These are phyloP conservation scores for Clonostachys byssicola DNA, from an alignment of 2,329 filamentous ascomycete genomes.

Conservation along the genomic window DNA sequence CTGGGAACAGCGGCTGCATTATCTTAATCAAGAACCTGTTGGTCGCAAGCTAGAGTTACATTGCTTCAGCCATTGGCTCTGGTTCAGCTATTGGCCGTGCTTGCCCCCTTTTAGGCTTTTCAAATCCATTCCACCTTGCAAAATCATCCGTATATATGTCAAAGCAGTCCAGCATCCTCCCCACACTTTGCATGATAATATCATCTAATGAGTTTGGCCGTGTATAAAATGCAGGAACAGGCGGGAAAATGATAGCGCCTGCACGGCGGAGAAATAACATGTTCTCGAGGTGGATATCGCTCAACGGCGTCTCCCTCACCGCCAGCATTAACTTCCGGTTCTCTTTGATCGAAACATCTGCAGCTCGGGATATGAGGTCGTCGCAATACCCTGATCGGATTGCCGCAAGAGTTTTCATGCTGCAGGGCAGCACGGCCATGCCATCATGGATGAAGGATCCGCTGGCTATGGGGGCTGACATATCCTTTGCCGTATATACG, in stretches of 20 bases:
- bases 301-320: conserved; percentile 38
- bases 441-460: conserved; percentile 36
- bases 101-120: not conserved
- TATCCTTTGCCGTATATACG: conserved; percentile 31
- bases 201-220: conserved; percentile 30
- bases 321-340: conserved; percentile 29
- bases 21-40: no score
- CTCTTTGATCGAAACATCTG: conserved; percentile 42
- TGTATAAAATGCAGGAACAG: conserved; percentile 39
- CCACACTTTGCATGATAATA: conserved; percentile 36
- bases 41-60: no score
- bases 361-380: conserved; percentile 37
- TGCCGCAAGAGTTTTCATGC: conserved; percentile 41
- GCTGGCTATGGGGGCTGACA: conserved; percentile 36
- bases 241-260: conserved; percentile 37
- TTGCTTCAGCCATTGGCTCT: no score
- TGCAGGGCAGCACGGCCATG: conserved; percentile 44
- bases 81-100: no score
- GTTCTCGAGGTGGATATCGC: conserved; percentile 38
- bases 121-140: conserved; percentile 25
- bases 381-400: conserved; percentile 34
- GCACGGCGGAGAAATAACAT: conserved; percentile 31
- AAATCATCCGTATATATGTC: conserved; percentile 32
- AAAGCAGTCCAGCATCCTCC: conserved; percentile 38
- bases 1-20: no score